Base-by-base conservation (phyloP, 306 rosid genomes). In the Pyrus bretschneideri region DNA sequence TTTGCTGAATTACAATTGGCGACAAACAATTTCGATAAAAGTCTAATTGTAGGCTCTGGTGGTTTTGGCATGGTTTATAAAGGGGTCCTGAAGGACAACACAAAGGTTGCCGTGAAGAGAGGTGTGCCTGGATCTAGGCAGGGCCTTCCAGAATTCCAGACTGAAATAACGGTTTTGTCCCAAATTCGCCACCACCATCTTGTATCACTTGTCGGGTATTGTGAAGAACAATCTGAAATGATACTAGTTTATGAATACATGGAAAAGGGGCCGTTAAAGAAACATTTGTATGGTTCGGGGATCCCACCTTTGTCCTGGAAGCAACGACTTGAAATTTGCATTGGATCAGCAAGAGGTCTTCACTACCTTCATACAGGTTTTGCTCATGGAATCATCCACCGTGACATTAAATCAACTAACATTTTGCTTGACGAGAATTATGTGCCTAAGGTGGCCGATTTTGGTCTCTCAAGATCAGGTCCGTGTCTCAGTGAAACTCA, bases 291-390 rank as follows among this genome's bases (percentile, higher is more conserved):
- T 63, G 97, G 98, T 49, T 80, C 91, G 17, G 69, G 73, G 44
- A 63, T 70, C 29, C 66, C 83, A 3, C 90, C 97, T 65, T 76
- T 96, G 81, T 81, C 93, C 12, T 96, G 99, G 98, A 92, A 91
- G 87, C 96, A 88, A 78, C 93, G 98, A 38, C 98, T 94, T 33
- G 96, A 94, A 52, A 86, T 94, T 80, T 94, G 98, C 90, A 92
- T 96, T 51, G 98, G 96, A 17, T 88, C 99, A 9, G 99, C 99
- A 38, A 89, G 98, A 82, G 98, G 99, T 67, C 89, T 96, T 31
- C 99, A 93, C 84, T 96, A 96, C 84, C 98, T 96, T 72, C 99
- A 96, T 84, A 96, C 99, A 23, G 99, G 99, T 49, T 96, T 89
- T 45, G 89, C 98, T 52, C 97, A 87, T 38, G 99, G 99, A 57